phyloP scores from a whole-genome alignment of 2,329 filamentous ascomycete genomes.

The Hypoxylon sp. region DNA sequence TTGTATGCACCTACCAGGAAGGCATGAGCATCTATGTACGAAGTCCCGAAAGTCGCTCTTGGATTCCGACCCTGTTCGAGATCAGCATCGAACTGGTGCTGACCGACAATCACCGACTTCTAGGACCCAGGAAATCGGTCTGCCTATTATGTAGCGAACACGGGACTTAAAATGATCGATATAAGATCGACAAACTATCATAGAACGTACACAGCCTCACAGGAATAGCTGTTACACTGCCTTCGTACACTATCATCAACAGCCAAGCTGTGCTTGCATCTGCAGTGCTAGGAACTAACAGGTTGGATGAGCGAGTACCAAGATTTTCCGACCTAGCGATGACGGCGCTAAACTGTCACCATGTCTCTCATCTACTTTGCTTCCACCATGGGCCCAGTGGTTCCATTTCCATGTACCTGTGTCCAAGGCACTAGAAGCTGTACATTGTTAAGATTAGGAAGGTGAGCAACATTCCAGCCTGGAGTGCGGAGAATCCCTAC shows the following conservation, averaged over 20 bases:
- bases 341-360: conserved; percentile 37
- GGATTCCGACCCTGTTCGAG: conserved; percentile 27
- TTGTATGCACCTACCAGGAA: conserved; percentile 18
- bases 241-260: conserved; percentile 18
- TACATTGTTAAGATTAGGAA: conserved; percentile 40
- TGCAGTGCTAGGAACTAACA: conserved; percentile 24
- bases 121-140: conserved; percentile 19
- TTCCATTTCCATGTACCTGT: conserved; percentile 35
- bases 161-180: conserved; percentile 11
- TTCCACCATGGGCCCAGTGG: conserved; percentile 26
- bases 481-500: conserved; percentile 43
- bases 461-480: conserved; percentile 43
- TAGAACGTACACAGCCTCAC: conserved; percentile 34
- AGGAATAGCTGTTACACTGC: conserved; percentile 37
- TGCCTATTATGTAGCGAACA: conserved; percentile 18
- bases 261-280: conserved; percentile 32
- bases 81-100: conserved; percentile 23
- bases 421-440: conserved; percentile 26
- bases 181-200: conserved; percentile 31
- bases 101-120: conserved; percentile 29
- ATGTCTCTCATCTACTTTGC: conserved; percentile 28
- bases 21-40: conserved; percentile 13
- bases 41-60: conserved; percentile 27
- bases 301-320: conserved; percentile 29
- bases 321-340: conserved; percentile 39